A percentile compares a stretch with the other conserved stretches of the same genome.
Conservation (phyloP, 2,329 filamentous ascomycete genomes). For the Emergomyces africanus region DNA sequence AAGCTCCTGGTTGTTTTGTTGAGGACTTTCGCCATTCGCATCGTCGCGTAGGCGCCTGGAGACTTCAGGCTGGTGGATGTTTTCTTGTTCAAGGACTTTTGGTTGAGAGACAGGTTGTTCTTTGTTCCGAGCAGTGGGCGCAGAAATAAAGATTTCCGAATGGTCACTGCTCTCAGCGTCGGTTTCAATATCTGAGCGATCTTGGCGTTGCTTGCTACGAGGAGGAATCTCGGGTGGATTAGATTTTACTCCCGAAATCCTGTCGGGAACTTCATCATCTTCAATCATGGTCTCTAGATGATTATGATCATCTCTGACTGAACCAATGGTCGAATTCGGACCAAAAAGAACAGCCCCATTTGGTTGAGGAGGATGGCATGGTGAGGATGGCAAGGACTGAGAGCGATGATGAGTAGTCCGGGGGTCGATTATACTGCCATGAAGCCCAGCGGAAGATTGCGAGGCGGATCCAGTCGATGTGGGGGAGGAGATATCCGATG, state of each 20-base stretch:
- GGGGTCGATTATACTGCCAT: background rate
- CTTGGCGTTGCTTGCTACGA: background rate
- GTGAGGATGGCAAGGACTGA: constrained; percentile 6
- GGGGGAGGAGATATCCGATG: constrained; percentile 17
- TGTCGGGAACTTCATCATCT: constrained; percentile 16
- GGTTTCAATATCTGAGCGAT: background rate
- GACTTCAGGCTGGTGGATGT: background rate
- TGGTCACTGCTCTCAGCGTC: background rate
- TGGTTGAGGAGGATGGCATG: background rate
- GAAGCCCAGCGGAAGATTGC: constrained; percentile 12
- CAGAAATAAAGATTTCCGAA: background rate
- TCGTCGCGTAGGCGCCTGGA: background rate
- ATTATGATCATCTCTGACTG: constrained; percentile 16
- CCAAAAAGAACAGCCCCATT: background rate
- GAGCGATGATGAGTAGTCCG: constrained; percentile 6
- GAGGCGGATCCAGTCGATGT: constrained; percentile 15
- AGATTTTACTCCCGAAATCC: background rate
- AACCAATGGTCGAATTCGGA: constrained; percentile 13
- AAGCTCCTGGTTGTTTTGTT: background rate
- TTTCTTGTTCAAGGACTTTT: background rate
- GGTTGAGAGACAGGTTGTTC: background rate
- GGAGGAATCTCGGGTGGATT: constrained; percentile 5
- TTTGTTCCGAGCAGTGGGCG: background rate
- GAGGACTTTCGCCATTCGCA: background rate
- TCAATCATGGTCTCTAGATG: constrained; percentile 29